A percentile compares a stretch with the other conserved stretches of the same genome.
Conservation (phyloP, 2,329 filamentous ascomycete species). For the Cryphonectria parasitica region DNA sequence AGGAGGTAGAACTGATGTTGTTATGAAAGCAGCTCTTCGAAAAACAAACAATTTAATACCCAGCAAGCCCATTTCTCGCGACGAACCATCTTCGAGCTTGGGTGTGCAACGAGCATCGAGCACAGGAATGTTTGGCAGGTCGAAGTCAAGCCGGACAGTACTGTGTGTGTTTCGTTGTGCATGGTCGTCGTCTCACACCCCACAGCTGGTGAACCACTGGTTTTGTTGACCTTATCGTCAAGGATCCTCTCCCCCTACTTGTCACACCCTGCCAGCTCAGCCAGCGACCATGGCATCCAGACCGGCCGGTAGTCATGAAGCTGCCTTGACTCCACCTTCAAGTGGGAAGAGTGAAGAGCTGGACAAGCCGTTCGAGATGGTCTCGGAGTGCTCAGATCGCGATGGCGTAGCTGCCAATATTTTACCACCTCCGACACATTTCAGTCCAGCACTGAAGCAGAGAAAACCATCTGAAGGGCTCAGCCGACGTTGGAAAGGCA, state of each 20-base stretch:
- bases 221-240: not conserved
- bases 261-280: not conserved
- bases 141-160: not conserved
- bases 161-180: constrained; percentile 1
- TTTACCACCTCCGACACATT: constrained; percentile 17
- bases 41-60: not conserved
- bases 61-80: not conserved
- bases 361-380: constrained; percentile 8
- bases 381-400: not conserved
- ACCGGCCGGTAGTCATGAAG: not conserved
- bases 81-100: not conserved
- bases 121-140: not conserved
- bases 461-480: constrained; percentile 15
- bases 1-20: not conserved
- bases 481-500: constrained; percentile 8
- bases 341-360: not conserved
- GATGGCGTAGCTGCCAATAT: not conserved
- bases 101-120: not conserved
- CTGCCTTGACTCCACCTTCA: not conserved
- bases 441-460: constrained; percentile 4
- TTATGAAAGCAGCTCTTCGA: not conserved
- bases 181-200: not conserved
- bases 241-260: not conserved
- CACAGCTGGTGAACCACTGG: not conserved
- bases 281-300: not conserved